A percentile compares a stretch with the other conserved stretches of the same genome.
Evolutionary conservation across 2,329 filamentous ascomycete genomes (phyloP).

Genomic region (Hypoxylon rubiginosum): DNA sequence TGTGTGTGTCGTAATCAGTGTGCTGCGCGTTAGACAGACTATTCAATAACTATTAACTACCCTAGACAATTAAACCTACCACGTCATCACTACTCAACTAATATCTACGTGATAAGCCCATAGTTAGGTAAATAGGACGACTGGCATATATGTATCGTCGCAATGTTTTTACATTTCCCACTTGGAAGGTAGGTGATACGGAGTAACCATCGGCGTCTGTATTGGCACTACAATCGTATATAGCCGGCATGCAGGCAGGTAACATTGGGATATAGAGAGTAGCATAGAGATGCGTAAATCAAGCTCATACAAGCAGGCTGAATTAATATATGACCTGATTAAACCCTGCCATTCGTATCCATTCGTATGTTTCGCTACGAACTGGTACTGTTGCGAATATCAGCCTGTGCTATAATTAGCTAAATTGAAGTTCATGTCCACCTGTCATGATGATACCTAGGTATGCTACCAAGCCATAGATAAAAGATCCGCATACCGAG

Average conservation of each 20-base stretch:
- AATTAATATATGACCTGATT: constrained; percentile 16
- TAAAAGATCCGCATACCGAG: background rate
- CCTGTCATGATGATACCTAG: background rate
- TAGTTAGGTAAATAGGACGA: background rate
- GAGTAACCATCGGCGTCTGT: background rate
- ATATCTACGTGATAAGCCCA: background rate
- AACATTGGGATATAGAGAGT: constrained; percentile 8
- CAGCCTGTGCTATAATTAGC: constrained; percentile 17
- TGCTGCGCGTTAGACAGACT: too few relatives aligned
- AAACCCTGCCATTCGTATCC: background rate
- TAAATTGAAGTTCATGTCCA: constrained; percentile 6
- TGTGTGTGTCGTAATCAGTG: background rate
- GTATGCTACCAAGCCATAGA: background rate
- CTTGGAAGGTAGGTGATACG: background rate
- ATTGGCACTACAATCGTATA: constrained; percentile 12
- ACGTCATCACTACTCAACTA: background rate
- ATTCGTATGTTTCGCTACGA: background rate
- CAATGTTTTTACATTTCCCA: background rate
- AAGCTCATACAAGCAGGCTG: constrained; percentile 22
- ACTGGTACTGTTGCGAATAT: background rate
- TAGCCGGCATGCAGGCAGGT: constrained; percentile 29
- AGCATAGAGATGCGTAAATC: constrained; percentile 1
- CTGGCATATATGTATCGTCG: background rate
- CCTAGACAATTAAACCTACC: background rate
- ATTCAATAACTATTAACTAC: constrained; percentile 1